Conservation (phyloP, 2,329 filamentous ascomycete species). For the Fonsecaea pedrosoi region DNA sequence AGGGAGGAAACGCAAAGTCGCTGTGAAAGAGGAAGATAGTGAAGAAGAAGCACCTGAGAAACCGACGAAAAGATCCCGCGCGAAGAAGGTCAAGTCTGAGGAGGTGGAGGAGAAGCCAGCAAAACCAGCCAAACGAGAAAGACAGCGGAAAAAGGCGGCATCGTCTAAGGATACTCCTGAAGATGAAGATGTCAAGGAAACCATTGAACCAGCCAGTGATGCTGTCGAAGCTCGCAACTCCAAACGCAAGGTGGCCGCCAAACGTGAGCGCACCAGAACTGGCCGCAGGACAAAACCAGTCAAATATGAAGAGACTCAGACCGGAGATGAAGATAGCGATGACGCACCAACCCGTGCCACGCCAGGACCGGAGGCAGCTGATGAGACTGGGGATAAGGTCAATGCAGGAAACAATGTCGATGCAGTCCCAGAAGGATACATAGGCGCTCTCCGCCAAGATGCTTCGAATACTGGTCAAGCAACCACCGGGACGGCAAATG, state of each 20-base stretch:
- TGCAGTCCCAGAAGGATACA: background rate
- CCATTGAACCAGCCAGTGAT: background rate
- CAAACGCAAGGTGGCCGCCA: background rate
- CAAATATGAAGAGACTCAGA: background rate
- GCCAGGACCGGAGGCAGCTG: background rate
- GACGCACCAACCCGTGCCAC: background rate
- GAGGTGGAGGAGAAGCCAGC: constrained; percentile 36
- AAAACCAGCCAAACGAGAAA: constrained; percentile 8
- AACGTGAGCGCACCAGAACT: background rate
- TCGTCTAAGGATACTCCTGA: background rate
- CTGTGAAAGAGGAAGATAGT: constrained; percentile 43
- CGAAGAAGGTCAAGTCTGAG: constrained; percentile 43
- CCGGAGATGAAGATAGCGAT: constrained; percentile 4
- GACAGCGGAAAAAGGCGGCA: constrained; percentile 4
- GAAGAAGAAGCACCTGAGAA: constrained; percentile 34
- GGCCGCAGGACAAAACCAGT: constrained; percentile 5
- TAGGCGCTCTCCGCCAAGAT: constrained; percentile 8
- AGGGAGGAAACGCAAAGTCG: constrained; percentile 26
- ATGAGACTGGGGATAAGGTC: background rate
- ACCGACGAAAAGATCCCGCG: constrained; percentile 29
- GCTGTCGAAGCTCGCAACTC: background rate
- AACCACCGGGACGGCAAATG: background rate
- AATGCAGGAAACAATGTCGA: background rate
- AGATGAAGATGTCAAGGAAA: background rate
- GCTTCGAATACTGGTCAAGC: background rate